A percentile compares a stretch with the other conserved stretches of the same genome.
These are phyloP conservation scores for Lepiota brunneoincarnata DNA, from an alignment of 768 basidiomycete genomes.

Conservation along the genomic window DNA sequence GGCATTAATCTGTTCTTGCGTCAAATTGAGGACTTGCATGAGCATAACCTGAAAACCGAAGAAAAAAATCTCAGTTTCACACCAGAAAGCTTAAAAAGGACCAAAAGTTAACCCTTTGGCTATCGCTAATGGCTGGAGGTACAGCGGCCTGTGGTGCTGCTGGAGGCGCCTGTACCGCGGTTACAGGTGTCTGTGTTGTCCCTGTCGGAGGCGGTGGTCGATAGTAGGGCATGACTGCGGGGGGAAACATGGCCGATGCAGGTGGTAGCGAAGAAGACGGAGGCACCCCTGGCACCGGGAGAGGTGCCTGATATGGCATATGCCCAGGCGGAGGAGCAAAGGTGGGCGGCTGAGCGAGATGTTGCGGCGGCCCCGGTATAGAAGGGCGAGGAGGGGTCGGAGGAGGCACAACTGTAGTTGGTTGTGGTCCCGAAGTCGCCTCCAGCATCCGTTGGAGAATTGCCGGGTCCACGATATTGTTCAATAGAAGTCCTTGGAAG, in stretches of 20 bases:
- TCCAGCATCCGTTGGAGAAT: slow-evolving; percentile 72
- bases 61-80: slow-evolving; percentile 15
- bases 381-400: slow-evolving; percentile 23
- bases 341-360: slow-evolving; percentile 50
- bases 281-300: slow-evolving; percentile 27
- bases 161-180: slow-evolving; percentile 19
- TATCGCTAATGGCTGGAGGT: slow-evolving; percentile 44
- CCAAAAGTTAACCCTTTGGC: slow-evolving; percentile 41
- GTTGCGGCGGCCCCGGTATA: slow-evolving; percentile 23
- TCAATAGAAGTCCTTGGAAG: slow-evolving; percentile 89
- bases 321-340: slow-evolving; percentile 28
- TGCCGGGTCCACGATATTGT: slow-evolving; percentile 89
- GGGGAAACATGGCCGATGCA: slow-evolving; percentile 27
- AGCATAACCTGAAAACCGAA: slow-evolving; percentile 62
- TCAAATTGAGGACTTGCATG: slow-evolving; percentile 80
- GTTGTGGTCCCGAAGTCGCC: slow-evolving; percentile 26
- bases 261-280: slow-evolving; percentile 23
- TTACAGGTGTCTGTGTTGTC: neutral
- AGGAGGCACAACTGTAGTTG: slow-evolving; percentile 17
- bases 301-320: slow-evolving; percentile 30
- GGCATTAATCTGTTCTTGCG: slow-evolving; percentile 78
- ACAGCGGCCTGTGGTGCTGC: slow-evolving; percentile 30
- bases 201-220: slow-evolving; percentile 8
- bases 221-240: slow-evolving; percentile 29
- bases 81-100: slow-evolving; percentile 6